Evolutionary conservation across 352 stramenopile species (phyloP), one percentile per base, ranked within the genome.

Genomic region (Halophytophthora batemanensis): DNA sequence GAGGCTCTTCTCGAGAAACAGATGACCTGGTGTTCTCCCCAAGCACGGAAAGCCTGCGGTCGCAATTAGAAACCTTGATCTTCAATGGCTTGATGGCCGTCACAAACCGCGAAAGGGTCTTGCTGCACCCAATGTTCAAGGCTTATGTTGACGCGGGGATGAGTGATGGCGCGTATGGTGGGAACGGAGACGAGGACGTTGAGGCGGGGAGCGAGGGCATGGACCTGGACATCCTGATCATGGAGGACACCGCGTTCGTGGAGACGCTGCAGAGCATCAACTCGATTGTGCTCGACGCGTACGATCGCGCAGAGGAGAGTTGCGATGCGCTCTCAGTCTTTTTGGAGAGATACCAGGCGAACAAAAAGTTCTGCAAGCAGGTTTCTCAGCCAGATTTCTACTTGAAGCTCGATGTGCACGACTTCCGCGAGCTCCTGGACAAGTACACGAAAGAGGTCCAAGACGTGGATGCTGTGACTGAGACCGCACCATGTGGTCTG

Each of bases 151-250:
- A 87, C 21, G 54, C 73, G 19, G 78, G 74, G 7, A 49, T 75
- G 37, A 71, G 89, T 29, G 68, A 82, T 13, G 58, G 74, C 0
- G n/a, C 48, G 8, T 58, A 66, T 28, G 63, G 51, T 23, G 66
- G 59, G 2, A 63, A 74, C 33, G 68, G 64, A 28, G 67, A 77
- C 33, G 65, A 77, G 21, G 73, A 80, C 8, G 53, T 63, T 4
- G 66, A 86, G 41, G 7, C 82, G 6, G 65, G 52, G 8, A 74
- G 65, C 7, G 73, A 79, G 34, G 61, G 49, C 3, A 80, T 92
- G 56, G 77, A 92, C 29, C 50, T 92, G 13, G 78, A 92, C 23
- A 90, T 92, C 15, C 50, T 92, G 36, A 87, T 92, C 31, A 86
- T 89, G 73, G 82, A 92, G 39, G 77, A 90, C 38, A 39, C 35